phyloP scores from a whole-genome alignment of 202 grass and related monocot species.

The Zizania palustris region DNA sequence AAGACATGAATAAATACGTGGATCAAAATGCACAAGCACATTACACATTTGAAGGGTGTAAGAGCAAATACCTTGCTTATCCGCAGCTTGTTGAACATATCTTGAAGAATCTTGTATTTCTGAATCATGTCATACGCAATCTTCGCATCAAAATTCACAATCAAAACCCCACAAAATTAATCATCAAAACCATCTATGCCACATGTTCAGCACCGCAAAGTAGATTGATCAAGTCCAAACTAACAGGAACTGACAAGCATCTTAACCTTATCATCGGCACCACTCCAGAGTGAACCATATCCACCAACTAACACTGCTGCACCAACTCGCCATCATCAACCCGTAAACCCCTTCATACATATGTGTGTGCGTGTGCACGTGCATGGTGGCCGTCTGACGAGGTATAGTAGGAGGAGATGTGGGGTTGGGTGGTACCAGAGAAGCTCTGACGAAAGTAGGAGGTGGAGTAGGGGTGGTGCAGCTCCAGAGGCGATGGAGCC shows the following conservation, averaged over 20 bases:
- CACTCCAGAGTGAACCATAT: slow-evolving; percentile 84
- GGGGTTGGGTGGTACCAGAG: no score
- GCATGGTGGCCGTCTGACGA: no score
- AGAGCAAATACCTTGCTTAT: slow-evolving; percentile 60
- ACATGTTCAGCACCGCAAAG: background rate
- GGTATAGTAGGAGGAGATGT: no score
- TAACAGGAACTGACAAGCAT: background rate
- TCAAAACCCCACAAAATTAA: slow-evolving; percentile 12
- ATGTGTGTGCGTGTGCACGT: no score
- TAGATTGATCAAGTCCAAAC: slow-evolving; percentile 10
- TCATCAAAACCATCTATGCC: background rate
- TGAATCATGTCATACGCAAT: slow-evolving; percentile 94
- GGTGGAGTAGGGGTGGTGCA: no score
- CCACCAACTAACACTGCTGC: slow-evolving; percentile 90
- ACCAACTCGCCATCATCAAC: no score
- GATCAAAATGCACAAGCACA: background rate
- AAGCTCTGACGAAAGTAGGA: no score
- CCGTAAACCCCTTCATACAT: no score
- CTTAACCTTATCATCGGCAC: slow-evolving; percentile 87
- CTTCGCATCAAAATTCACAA: slow-evolving; percentile 97
- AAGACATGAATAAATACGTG: background rate
- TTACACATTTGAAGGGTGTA: background rate
- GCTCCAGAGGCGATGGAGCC: no score
- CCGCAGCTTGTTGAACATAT: slow-evolving; percentile 79
- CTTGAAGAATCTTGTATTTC: no score